Evolutionary conservation across 352 stramenopile genomes (phyloP).

Genomic region (Phytophthora europaea): DNA sequence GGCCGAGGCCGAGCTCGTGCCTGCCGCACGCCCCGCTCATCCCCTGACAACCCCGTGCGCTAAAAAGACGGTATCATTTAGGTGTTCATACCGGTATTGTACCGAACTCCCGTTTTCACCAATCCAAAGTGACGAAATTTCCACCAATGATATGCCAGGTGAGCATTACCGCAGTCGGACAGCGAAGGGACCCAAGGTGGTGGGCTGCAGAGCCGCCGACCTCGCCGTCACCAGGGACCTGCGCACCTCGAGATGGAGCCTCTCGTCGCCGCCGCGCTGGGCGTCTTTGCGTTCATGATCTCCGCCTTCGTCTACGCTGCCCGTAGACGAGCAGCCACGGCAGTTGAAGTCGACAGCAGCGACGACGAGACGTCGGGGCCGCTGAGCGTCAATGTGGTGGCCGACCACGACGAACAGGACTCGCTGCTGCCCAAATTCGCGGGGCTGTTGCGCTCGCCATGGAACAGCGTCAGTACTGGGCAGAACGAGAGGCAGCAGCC

Average conservation of each 20-base stretch:
- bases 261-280: constrained; percentile 8
- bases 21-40: neutral
- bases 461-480: constrained; percentile 8
- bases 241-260: constrained; percentile 13
- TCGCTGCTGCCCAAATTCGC: constrained; percentile 36
- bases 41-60: neutral
- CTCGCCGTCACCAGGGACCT: no score
- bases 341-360: constrained; percentile 28
- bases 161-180: neutral
- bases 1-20: neutral
- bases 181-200: neutral
- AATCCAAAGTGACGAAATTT: neutral
- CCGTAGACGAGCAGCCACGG: neutral
- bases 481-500: constrained; percentile 15
- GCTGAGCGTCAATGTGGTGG: constrained; percentile 25
- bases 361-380: constrained; percentile 35
- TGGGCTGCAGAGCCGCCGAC: neutral
- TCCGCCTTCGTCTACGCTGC: constrained; percentile 19
- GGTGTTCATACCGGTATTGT: neutral
- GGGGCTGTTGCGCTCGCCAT: constrained; percentile 32
- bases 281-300: constrained; percentile 1
- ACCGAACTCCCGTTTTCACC: neutral
- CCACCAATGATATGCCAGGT: neutral
- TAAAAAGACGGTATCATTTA: neutral
- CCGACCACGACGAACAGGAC: constrained; percentile 35